Evolutionary conservation across 495 filamentous ascomycete species (phyloP).

Genomic region (Hyaloscypha variabilis): DNA sequence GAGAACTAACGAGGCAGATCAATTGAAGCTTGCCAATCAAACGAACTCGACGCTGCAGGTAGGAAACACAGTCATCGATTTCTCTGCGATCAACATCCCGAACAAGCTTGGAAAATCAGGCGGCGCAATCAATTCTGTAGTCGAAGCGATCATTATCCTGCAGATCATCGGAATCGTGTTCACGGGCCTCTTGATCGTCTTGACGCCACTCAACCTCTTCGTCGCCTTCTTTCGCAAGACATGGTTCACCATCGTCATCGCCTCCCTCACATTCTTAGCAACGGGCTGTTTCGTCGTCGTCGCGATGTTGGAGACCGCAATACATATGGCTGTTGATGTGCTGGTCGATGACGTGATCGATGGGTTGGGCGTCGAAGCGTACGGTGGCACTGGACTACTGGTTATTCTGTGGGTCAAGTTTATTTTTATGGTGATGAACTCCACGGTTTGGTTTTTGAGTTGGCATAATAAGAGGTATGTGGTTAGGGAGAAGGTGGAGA

Average conservation of each 20-base stretch:
- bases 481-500: background rate
- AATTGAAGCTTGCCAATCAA: background rate
- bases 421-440: slow-evolving; percentile 2
- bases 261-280: background rate
- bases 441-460: slow-evolving; percentile 12
- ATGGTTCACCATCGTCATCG: background rate
- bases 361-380: slow-evolving; percentile 10
- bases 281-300: slow-evolving; percentile 4
- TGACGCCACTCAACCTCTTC: slow-evolving; percentile 12
- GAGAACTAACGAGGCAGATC: background rate
- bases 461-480: slow-evolving; percentile 15
- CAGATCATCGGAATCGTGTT: slow-evolving; percentile 21
- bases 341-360: slow-evolving; percentile 8
- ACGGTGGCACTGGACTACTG: slow-evolving; percentile 1
- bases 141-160: slow-evolving; percentile 8
- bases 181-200: slow-evolving; percentile 19
- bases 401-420: slow-evolving; percentile 8
- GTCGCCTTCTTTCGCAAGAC: slow-evolving; percentile 8
- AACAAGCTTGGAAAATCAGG: slow-evolving; percentile 14
- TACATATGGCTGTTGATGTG: background rate
- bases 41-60: slow-evolving; percentile 15
- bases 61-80: slow-evolving; percentile 22
- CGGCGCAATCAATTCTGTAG: background rate
- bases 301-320: background rate
- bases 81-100: slow-evolving; percentile 21